Evolutionary conservation across 2,329 filamentous ascomycete species (phyloP), one percentile per base, ranked within the genome.

Genomic region (Leptographium procerum): DNA sequence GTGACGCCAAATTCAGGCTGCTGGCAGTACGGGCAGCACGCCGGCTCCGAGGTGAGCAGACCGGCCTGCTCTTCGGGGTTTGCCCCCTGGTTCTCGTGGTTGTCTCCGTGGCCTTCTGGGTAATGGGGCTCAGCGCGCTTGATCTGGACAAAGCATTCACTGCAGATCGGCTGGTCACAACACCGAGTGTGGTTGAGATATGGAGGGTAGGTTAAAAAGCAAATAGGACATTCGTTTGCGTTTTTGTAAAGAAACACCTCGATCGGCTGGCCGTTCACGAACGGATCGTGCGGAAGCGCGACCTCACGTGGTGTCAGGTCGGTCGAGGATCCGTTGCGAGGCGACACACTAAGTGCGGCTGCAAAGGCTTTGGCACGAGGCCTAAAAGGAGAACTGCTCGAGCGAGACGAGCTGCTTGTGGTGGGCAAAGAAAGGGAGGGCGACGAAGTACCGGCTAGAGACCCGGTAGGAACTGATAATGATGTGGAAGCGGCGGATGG

Each of bases 81-180:
- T 29, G 52, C 28, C 10, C 58, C 40, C n/a, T 70, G 65, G 33
- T 63, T 60, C 13, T 60, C 60, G 53, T 67, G 65, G 43, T 67
- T 66, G 54, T 81, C 75, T n/a, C 77, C 79, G 60, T 80, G 76
- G 67, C 94, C 89, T 69, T 96, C 89, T 1, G 90, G 89, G 45
- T 91, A 84, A 69, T 96, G 89, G 11, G 91, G 91, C 63, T 99
- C 92, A 4, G 91, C 86, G 48, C 94, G 84, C 70, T 96, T 97
- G 69, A 99, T 99, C 71, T 99, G 94, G 4, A 99, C 94, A 67
- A 99, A 99, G 71, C 94, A 99, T 73, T 99, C 94, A 48, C 91
- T 97, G 73, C 94, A 99, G 62, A 99, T 97, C 7, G 88, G 80
- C 69, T 99, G 94, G 66, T 96, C 91, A 71, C 94, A 99, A 69